Evolutionary conservation across 495 filamentous ascomycete genomes (phyloP).

Genomic region (Penicillium pancosmium): DNA sequence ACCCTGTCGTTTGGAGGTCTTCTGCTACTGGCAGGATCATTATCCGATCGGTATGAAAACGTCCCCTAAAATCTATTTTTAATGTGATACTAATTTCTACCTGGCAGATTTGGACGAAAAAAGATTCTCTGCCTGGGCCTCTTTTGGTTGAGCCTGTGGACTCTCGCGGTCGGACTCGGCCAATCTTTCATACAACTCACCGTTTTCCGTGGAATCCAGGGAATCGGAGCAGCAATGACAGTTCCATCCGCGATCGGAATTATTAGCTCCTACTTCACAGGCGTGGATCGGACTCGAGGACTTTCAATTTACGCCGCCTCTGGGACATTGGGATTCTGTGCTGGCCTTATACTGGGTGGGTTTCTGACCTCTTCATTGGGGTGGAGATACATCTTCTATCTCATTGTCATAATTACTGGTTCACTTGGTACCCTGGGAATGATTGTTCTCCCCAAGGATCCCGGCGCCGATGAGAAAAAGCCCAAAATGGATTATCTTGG

Average conservation of each 20-base stretch:
- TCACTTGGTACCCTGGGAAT: conserved; percentile 31
- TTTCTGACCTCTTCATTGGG: conserved; percentile 41
- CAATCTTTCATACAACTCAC: conserved; percentile 40
- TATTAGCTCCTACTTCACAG: conserved; percentile 43
- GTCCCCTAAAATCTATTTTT: neutral
- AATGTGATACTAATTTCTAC: neutral
- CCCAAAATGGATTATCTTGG: conserved; percentile 39
- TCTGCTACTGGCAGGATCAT: conserved; percentile 35
- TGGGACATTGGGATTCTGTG: conserved; percentile 41
- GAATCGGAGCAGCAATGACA: conserved; percentile 40
- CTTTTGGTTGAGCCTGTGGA: conserved; percentile 39
- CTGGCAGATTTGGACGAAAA: conserved; percentile 36
- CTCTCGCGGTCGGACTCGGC: conserved; percentile 40
- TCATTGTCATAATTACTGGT: conserved; percentile 39
- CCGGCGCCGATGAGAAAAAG: conserved; percentile 16
- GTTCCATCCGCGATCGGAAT: conserved; percentile 44
- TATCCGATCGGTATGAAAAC: conserved; percentile 37
- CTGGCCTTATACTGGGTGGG: conserved; percentile 40
- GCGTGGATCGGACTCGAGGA: conserved; percentile 36
- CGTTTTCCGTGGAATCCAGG: conserved; percentile 39
- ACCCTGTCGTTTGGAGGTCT: conserved; percentile 42
- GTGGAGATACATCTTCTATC: conserved; percentile 42
- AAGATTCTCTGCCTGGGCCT: conserved; percentile 38
- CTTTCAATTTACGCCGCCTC: conserved; percentile 41
- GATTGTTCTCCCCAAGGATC: conserved; percentile 37